Evolutionary conservation across 306 rosid species (phyloP), one percentile per base, ranked within the genome.

Genomic region (Oxytropis ochrocephala): DNA sequence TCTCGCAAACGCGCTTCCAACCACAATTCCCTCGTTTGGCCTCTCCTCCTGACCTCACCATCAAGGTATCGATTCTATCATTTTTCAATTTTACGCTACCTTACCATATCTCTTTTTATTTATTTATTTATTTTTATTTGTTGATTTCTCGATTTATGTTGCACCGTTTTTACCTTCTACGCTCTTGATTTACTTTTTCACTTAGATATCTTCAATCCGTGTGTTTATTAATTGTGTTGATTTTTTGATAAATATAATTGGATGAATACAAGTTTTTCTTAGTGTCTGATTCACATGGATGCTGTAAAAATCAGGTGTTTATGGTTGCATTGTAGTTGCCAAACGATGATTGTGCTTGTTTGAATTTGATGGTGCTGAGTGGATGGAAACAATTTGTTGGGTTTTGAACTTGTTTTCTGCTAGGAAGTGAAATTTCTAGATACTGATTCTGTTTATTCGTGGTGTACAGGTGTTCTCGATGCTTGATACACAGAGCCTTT

Each of bases 401-500:
- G 68, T 60, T 74, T 56, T 69, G 29, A 57, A 47, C 12, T 44
- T 78, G 19, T 33, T 61, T 41, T 35, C 24, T 33, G 64, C 33
- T 8, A 27, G 27, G 79, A 66, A 66, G 35, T 68, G 46, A 29
- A 13, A 16, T 51, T 21, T 70, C 56, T 32, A 78, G 43, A 44
- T 62, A 54, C 44, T 81, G 75, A 80, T 52, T 55, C 36, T n/a
- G 17, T 71, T 50, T 50, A 16, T n/a, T n/a, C n/a, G 27, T 72
- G 53, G 47, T 72, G 41, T 80, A 33, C 83, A 94, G 99, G 96
- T 94, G 1, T 94, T 94, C 69, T 94, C 97, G 33, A 81, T 85
- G 96, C 96, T 94, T 12, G 97, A 94, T 76, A 89, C 95, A 8
- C 96, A 89, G 75, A 94, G 95, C 76, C 84, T 91, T 29, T 91